Conservation (phyloP, 805 yeast genomes). For the Teunomyces panamensis region DNA sequence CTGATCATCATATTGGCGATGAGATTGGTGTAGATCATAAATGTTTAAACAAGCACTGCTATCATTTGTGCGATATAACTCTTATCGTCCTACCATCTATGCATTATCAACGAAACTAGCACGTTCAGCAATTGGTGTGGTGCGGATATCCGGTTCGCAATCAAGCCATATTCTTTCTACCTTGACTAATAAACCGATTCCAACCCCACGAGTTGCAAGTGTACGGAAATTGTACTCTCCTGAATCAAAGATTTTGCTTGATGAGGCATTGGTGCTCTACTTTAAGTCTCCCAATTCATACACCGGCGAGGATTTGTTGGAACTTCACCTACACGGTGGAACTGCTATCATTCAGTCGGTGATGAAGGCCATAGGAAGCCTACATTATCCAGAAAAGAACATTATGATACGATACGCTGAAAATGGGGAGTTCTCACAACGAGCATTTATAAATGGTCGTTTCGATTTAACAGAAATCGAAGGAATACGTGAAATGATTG, state of each 20-base stretch:
- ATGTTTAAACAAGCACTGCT: background rate
- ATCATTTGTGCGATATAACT: background rate
- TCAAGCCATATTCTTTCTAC: slow-evolving; percentile 42
- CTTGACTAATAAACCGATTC: slow-evolving; percentile 44
- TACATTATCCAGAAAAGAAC: slow-evolving; percentile 46
- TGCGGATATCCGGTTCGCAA: slow-evolving; percentile 77
- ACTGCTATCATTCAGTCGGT: slow-evolving; percentile 76
- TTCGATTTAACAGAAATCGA: slow-evolving; percentile 88
- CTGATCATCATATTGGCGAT: too few relatives aligned
- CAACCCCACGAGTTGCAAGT: slow-evolving; percentile 53
- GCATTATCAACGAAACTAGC: slow-evolving; percentile 86
- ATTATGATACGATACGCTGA: slow-evolving; percentile 72
- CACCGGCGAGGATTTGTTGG: slow-evolving; percentile 90
- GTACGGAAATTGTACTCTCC: slow-evolving; percentile 57
- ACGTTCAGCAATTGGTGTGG: slow-evolving; percentile 81
- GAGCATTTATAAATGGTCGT: slow-evolving; percentile 82
- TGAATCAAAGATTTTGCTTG: slow-evolving; percentile 46
- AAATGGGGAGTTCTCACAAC: slow-evolving; percentile 85
- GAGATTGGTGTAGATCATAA: too few relatives aligned
- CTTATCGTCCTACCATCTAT: slow-evolving; percentile 67
- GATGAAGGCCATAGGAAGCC: slow-evolving; percentile 52
- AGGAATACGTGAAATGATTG: slow-evolving; percentile 83
- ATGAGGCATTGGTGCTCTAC: slow-evolving; percentile 69
- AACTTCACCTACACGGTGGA: slow-evolving; percentile 94
- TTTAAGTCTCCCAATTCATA: slow-evolving; percentile 76